Percentiles rank a stretch among this genome's conserved stretches.
phyloP scores from a whole-genome alignment of 169 alveolate genomes.

The Eimeria acervulina region DNA sequence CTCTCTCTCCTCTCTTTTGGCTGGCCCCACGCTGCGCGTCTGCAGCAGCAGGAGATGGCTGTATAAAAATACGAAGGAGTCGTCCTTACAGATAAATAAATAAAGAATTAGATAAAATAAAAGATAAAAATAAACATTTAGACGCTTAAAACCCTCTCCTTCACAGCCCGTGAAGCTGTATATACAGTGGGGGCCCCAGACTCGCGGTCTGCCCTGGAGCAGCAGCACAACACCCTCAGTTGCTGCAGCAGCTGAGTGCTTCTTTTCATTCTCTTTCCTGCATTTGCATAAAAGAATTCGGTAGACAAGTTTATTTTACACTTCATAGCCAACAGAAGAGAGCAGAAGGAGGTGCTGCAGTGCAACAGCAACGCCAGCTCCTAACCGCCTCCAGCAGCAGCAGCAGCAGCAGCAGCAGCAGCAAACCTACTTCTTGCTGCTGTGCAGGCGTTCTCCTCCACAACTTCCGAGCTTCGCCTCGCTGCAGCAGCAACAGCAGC shows the following conservation, averaged over 20 bases:
- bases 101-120: too few relatives aligned
- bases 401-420: slow-evolving; percentile 1
- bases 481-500: background rate
- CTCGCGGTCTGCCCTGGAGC: background rate
- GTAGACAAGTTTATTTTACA: too few relatives aligned
- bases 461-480: background rate
- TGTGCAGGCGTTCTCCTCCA: background rate
- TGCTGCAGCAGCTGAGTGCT: background rate
- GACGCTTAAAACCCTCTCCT: background rate
- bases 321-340: background rate
- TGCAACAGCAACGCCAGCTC: slow-evolving; percentile 13
- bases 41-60: too few relatives aligned
- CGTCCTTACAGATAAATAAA: too few relatives aligned
- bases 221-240: background rate
- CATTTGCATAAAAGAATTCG: too few relatives aligned
- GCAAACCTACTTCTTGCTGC: background rate
- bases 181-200: background rate
- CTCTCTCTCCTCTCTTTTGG: background rate
- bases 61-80: background rate
- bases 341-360: background rate
- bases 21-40: background rate
- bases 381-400: background rate
- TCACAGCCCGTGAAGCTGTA: background rate
- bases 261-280: background rate
- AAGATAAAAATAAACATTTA: background rate